Percentiles rank a stretch among this genome's conserved stretches.
These are phyloP conservation scores for Fusarium burgessii DNA, from an alignment of 2,329 filamentous ascomycete species.

Conservation along the genomic window DNA sequence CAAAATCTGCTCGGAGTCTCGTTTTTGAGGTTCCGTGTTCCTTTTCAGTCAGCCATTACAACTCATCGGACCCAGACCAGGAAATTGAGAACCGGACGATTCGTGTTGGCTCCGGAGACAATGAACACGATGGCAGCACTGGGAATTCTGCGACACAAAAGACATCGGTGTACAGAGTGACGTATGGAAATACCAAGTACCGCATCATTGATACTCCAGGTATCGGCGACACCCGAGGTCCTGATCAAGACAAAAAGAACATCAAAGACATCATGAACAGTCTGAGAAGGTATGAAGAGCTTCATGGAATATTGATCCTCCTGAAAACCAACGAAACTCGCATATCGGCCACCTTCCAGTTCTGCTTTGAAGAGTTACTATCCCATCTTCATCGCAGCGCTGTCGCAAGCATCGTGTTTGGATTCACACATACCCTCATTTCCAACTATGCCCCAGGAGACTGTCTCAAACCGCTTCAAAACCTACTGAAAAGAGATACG, in stretches of 20 bases:
- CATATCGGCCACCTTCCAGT: constrained; percentile 5
- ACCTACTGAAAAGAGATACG: background rate
- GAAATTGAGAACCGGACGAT: constrained; percentile 13
- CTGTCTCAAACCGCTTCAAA: constrained; percentile 1
- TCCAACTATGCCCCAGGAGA: constrained; percentile 23
- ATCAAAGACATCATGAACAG: constrained; percentile 16
- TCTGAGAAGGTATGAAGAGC: constrained; percentile 16
- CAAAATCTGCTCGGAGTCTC: constrained; percentile 22
- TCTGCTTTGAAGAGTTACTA: constrained; percentile 30
- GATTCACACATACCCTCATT: constrained; percentile 27
- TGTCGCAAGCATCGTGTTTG: constrained; percentile 28
- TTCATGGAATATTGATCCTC: constrained; percentile 33
- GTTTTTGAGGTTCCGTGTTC: constrained; percentile 32
- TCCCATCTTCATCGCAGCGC: constrained; percentile 24
- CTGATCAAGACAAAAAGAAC: constrained; percentile 22
- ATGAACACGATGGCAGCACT: constrained; percentile 19
- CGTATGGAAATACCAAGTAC: background rate
- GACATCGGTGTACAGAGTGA: constrained; percentile 7
- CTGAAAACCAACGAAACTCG: constrained; percentile 25
- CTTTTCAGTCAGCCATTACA: constrained; percentile 4
- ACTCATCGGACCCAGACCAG: background rate
- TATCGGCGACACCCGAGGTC: constrained; percentile 30
- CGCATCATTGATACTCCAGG: constrained; percentile 33
- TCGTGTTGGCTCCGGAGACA: constrained; percentile 15
- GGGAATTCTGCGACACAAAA: constrained; percentile 30